phyloP scores from a whole-genome alignment of 768 basidiomycete species.

The Tricholoma flavovirens region DNA sequence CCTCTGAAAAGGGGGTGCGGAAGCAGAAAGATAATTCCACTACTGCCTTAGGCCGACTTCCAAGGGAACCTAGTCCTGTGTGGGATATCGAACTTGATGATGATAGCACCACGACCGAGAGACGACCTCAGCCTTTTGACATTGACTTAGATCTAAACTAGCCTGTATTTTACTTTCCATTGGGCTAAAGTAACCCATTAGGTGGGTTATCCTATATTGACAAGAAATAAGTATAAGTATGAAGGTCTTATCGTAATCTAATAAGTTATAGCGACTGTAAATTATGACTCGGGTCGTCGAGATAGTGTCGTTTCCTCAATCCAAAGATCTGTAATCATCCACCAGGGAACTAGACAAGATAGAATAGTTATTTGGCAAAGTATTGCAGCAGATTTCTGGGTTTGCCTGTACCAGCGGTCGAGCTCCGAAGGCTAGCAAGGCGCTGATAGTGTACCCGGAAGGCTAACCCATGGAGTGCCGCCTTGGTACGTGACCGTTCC shows the following conservation, averaged over 20 bases:
- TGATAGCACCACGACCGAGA: conserved; percentile 7
- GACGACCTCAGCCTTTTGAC: conserved; percentile 28
- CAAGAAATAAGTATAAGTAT: not conserved
- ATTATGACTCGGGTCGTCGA: conserved; percentile 5
- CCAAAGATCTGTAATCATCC: not conserved
- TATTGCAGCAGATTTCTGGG: conserved; percentile 5
- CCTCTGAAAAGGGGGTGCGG: not conserved
- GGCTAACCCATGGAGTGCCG: conserved; percentile 55
- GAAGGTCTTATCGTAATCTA: not conserved
- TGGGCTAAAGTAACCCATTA: not conserved
- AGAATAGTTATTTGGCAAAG: conserved; percentile 12
- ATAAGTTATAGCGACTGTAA: conserved; percentile 7
- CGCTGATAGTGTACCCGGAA: conserved; percentile 64
- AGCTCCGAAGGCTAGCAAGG: conserved; percentile 15
- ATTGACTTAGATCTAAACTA: conserved; percentile 45
- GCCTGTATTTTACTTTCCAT: not conserved
- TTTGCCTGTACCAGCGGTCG: conserved; percentile 9
- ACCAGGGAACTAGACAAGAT: not conserved
- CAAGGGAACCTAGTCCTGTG: conserved; percentile 47
- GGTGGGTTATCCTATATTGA: not conserved
- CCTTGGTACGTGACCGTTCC: conserved; percentile 72
- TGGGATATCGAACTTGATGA: conserved; percentile 74
- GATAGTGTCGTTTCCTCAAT: not conserved
- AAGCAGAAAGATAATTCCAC: conserved; percentile 21
- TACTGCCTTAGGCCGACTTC: not conserved